Evolutionary conservation across 1,284 basidiomycete species (phyloP).

Genomic region (Ceratobasidium sp.): DNA sequence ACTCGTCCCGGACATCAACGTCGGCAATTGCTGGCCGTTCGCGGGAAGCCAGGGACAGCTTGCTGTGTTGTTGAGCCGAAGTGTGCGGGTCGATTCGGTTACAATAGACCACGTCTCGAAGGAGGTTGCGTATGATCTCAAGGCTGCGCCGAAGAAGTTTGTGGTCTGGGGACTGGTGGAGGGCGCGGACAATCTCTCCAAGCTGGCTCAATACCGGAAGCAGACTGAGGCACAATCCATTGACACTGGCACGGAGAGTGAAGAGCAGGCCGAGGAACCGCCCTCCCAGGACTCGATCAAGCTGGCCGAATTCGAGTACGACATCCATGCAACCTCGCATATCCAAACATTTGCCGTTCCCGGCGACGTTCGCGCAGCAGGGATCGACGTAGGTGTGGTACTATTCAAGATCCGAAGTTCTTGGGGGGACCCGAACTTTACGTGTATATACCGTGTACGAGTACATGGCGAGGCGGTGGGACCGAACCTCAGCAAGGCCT

Average conservation of each 20-base stretch:
- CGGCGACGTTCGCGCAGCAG: conserved; percentile 71
- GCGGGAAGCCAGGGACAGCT: conserved; percentile 79
- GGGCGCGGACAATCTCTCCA: conserved; percentile 72
- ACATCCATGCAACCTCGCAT: conserved; percentile 71
- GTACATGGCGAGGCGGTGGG: conserved; percentile 65
- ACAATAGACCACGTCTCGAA: conserved; percentile 89
- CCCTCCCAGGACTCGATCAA: conserved; percentile 61
- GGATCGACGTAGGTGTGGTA: conserved; percentile 83
- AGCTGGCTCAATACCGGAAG: conserved; percentile 58
- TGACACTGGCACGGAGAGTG: conserved; percentile 47
- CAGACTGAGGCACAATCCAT: conserved; percentile 47
- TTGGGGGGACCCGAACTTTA: conserved; percentile 85
- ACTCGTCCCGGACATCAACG: conserved; percentile 81
- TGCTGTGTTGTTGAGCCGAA: conserved; percentile 79
- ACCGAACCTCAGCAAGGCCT: conserved; percentile 21
- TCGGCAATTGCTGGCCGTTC: conserved; percentile 95
- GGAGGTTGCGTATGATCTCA: conserved; percentile 80
- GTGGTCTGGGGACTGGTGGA: conserved; percentile 91
- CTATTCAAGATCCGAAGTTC: conserved; percentile 83
- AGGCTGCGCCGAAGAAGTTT: conserved; percentile 85
- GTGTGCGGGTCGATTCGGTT: conserved; percentile 76
- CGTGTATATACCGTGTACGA: conserved; percentile 90
- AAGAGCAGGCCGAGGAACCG: conserved; percentile 54
- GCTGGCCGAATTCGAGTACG: conserved; percentile 83
- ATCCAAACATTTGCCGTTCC: conserved; percentile 89